Evolutionary conservation across 208 protist genomes (phyloP).

Genomic region (Phytomonas serpens): DNA sequence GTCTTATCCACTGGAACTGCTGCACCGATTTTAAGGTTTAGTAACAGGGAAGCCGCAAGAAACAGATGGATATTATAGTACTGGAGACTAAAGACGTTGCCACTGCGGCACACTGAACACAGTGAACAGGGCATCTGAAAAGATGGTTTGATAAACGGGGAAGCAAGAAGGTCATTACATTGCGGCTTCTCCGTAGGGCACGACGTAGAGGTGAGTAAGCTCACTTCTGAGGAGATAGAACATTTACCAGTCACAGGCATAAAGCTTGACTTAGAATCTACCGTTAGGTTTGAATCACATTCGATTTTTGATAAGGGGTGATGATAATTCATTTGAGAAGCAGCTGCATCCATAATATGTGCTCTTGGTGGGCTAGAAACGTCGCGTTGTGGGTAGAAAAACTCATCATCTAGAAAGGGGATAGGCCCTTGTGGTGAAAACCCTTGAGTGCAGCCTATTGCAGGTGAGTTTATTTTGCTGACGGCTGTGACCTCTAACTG

Average conservation of each 20-base stretch:
- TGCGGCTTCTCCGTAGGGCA: constrained; percentile 10
- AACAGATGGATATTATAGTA: constrained; percentile 33
- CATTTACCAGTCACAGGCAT: not conserved
- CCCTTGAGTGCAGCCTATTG: not conserved
- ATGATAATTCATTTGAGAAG: not conserved
- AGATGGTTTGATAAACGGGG: not conserved
- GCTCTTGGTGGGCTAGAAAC: not conserved
- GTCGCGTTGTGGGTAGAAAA: not conserved
- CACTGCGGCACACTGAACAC: constrained; percentile 18
- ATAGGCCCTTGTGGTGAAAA: not conserved
- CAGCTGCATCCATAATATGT: not conserved
- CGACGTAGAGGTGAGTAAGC: not conserved
- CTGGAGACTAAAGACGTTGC: constrained; percentile 25
- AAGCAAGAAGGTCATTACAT: not conserved
- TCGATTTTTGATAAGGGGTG: not conserved
- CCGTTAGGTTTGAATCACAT: not conserved
- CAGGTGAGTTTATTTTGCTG: not conserved
- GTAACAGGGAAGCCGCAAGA: constrained; percentile 25
- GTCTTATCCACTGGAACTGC: constrained; percentile 12
- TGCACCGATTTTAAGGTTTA: constrained; percentile 34
- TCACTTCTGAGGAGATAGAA: not conserved
- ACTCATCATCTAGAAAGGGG: not conserved
- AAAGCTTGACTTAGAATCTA: not conserved
- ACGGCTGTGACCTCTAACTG: not conserved
- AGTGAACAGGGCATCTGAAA: constrained; percentile 10